Evolutionary conservation across 75 land plant genomes (phyloP).

Genomic region (Sequoiadendron giganteum): DNA sequence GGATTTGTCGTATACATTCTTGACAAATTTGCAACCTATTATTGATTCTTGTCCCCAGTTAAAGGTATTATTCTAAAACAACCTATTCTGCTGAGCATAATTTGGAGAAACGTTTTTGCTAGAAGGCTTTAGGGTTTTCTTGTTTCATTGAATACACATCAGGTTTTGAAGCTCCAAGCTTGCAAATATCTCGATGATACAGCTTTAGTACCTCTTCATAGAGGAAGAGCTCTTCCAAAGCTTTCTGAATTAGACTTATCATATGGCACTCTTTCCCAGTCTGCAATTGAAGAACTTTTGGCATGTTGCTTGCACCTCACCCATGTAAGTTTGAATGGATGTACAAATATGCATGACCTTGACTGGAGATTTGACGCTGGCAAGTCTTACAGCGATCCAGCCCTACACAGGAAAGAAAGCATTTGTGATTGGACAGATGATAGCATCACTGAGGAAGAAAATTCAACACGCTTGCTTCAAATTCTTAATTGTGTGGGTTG

Average conservation of each 20-base stretch:
- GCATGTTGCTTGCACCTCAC: conserved; percentile 73
- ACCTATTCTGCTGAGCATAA: background rate
- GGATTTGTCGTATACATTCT: conserved; percentile 94
- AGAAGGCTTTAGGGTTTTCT: background rate
- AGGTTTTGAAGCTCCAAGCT: conserved; percentile 90
- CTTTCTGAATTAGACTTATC: conserved; percentile 90
- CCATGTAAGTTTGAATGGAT: conserved; percentile 86
- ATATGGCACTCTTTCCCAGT: conserved; percentile 74
- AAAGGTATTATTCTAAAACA: conserved; percentile 45
- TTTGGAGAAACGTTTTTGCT: background rate
- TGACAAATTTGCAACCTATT: conserved; percentile 83
- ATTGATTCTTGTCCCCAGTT: conserved; percentile 75
- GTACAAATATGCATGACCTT: conserved; percentile 78
- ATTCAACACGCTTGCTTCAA: conserved; percentile 49
- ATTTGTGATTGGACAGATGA: conserved; percentile 12
- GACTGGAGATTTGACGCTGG: conserved; percentile 49
- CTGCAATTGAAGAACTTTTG: conserved; percentile 81
- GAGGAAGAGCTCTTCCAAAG: conserved; percentile 68
- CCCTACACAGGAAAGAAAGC: background rate
- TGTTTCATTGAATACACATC: background rate
- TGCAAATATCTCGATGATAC: conserved; percentile 85
- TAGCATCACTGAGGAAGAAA: conserved; percentile 1
- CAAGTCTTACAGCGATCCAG: background rate
- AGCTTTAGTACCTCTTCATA: conserved; percentile 84
- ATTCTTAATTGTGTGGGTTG: conserved; percentile 93